Evolutionary conservation across 768 basidiomycete species (phyloP), one percentile per base, ranked within the genome.

Genomic region (Phylloporus arenicola): DNA sequence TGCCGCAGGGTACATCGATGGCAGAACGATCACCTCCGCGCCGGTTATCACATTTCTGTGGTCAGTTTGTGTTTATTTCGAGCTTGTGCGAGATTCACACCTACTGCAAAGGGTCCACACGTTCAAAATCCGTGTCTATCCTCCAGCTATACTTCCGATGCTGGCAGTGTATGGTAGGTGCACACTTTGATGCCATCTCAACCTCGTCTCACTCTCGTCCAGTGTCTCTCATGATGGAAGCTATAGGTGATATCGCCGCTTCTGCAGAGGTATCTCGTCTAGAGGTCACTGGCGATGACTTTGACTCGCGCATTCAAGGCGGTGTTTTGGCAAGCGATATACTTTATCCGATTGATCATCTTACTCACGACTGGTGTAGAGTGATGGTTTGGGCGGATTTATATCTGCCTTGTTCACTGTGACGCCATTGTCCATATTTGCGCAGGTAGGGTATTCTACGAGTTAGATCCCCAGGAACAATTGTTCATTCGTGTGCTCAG

Each of bases 11-110:
- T 92, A 92, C 58, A 85, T 92, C 22, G 82, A 84, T 55, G 73
- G 77, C 7, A 75, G 76, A 19, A 78, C 72, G 44, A 86, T 92
- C 65, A 73, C 72, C 34, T 72, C 75, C 9, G 81, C 88, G 0
- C 90, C 90, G 1, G 77, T 75, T 6, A 86, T 92, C 58, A 92
- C 90, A 0, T 92, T 92, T 69, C 65, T 91, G 27, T 92, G 88
- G 85, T 77, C 53, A 22, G 64, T 41, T 37, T 5, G 5, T 24
- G 22, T 24, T 24, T 24, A 24, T 13, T 20, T 25, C 35, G 16
- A 2, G 35, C 31, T 13, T 43, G 38, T 1, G 11, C 29, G 17
- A 16, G 19, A 4, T 27, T 53, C 30, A 55, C 9, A 13, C 19
- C 6, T 27, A 14, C 1, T n/a, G n/a, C n/a, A n/a, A 45, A 82